Percentiles rank a stretch among this genome's conserved stretches.
phyloP scores from a whole-genome alignment of 2,329 filamentous ascomycete genomes.

The Cucurbitaria berberidis region DNA sequence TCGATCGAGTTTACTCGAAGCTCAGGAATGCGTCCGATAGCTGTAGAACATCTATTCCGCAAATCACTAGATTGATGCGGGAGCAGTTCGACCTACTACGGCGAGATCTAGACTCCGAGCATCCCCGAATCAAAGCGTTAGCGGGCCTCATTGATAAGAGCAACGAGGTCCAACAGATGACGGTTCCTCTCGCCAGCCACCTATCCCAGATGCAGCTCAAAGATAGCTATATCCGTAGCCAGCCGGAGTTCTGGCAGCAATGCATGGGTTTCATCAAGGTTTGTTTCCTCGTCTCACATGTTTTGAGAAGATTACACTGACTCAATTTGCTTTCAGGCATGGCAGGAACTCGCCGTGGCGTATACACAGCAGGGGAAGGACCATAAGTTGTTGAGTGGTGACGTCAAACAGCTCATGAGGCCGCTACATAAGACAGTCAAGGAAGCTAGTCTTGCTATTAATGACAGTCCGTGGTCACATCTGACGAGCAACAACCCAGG shows the following conservation, averaged over 20 bases:
- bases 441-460: slow-evolving; percentile 77
- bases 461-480: slow-evolving; percentile 67
- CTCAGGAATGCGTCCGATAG: slow-evolving; percentile 76
- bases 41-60: slow-evolving; percentile 73
- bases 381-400: slow-evolving; percentile 61
- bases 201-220: slow-evolving; percentile 83
- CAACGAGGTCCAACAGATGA: slow-evolving; percentile 72
- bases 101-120: slow-evolving; percentile 42
- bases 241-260: slow-evolving; percentile 69
- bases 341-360: slow-evolving; percentile 66
- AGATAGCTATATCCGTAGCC: slow-evolving; percentile 75
- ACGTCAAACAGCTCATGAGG: slow-evolving; percentile 75
- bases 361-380: slow-evolving; percentile 44
- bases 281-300: slow-evolving; percentile 27
- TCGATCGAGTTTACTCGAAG: slow-evolving; percentile 81
- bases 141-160: slow-evolving; percentile 74
- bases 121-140: slow-evolving; percentile 43
- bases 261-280: slow-evolving; percentile 75
- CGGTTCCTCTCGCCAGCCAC: slow-evolving; percentile 73
- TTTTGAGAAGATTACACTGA: slow-evolving; percentile 32
- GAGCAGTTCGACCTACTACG: slow-evolving; percentile 37
- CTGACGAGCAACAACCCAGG: slow-evolving; percentile 51
- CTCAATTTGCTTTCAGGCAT: slow-evolving; percentile 58
- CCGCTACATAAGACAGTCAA: slow-evolving; percentile 84
- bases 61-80: slow-evolving; percentile 37